Conservation (phyloP, 2,329 filamentous ascomycete genomes). For the Tricladium varicosporioides region DNA sequence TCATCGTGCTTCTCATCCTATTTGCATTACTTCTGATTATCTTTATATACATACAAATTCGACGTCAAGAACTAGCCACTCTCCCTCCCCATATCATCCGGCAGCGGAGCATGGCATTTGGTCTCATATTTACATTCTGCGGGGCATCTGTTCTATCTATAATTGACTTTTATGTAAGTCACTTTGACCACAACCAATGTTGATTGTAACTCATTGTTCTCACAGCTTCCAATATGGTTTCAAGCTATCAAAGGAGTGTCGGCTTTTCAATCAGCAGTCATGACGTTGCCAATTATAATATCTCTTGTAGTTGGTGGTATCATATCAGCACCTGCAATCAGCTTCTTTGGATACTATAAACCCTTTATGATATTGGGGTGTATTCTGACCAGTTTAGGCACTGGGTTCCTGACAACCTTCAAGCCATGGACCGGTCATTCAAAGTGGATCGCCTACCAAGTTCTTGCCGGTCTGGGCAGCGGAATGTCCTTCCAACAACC, state of each 20-base stretch:
- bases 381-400: slow-evolving; percentile 1
- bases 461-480: slow-evolving; percentile 42
- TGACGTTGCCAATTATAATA: not conserved
- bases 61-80: slow-evolving; percentile 20
- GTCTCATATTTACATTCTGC: slow-evolving; percentile 31
- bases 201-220: not conserved
- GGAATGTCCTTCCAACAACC: slow-evolving; percentile 24
- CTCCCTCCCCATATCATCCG: slow-evolving; percentile 36
- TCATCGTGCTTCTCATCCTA: slow-evolving; percentile 34
- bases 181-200: not conserved
- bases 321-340: not conserved
- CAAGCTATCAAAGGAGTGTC: slow-evolving; percentile 7
- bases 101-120: slow-evolving; percentile 34
- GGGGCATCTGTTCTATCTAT: slow-evolving; percentile 31
- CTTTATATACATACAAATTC: slow-evolving; percentile 11
- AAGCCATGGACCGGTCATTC: slow-evolving; percentile 43
- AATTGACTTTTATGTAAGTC: slow-evolving; percentile 28
- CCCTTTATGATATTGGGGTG: slow-evolving; percentile 16
- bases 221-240: slow-evolving; percentile 12
- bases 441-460: slow-evolving; percentile 50
- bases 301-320: not conserved
- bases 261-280: not conserved
- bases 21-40: slow-evolving; percentile 24
- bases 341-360: not conserved
- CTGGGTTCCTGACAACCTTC: slow-evolving; percentile 27